Evolutionary conservation across 1,284 basidiomycete genomes (phyloP).

Genomic region (Coniferiporia weirii): DNA sequence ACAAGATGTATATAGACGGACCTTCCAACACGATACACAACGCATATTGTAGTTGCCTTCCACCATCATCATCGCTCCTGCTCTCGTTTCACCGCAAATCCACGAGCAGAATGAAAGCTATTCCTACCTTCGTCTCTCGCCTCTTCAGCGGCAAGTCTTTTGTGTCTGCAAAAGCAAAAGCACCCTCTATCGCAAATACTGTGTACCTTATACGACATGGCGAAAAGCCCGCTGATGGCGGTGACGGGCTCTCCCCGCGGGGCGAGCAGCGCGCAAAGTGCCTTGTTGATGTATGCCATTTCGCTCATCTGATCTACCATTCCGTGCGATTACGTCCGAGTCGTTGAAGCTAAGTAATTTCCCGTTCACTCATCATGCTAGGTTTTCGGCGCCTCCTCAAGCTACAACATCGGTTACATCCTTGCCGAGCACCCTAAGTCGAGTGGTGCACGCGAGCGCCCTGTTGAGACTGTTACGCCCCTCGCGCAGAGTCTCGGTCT

Average conservation of each 20-base stretch:
- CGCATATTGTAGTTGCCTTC: too few relatives aligned
- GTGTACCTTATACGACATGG: slow-evolving; percentile 28
- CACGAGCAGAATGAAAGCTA: background rate
- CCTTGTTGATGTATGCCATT: slow-evolving; percentile 19
- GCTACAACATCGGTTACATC: slow-evolving; percentile 27
- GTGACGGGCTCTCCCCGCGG: slow-evolving; percentile 20
- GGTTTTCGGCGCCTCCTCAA: slow-evolving; percentile 22
- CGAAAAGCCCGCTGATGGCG: slow-evolving; percentile 25
- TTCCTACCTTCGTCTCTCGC: background rate
- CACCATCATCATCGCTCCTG: too few relatives aligned
- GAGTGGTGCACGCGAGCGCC: slow-evolving; percentile 24
- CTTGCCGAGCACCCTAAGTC: slow-evolving; percentile 25
- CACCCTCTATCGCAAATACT: slow-evolving; percentile 6
- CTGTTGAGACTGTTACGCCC: slow-evolving; percentile 28
- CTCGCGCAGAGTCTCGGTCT: slow-evolving; percentile 27
- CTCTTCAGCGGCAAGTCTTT: background rate
- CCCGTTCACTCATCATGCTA: background rate
- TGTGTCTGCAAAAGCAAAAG: background rate
- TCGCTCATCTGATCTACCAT: background rate
- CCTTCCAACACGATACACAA: too few relatives aligned
- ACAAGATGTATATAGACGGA: too few relatives aligned
- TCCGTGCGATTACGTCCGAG: background rate
- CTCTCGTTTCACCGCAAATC: too few relatives aligned
- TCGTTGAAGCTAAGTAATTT: background rate
- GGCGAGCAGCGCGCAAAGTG: slow-evolving; percentile 25